Evolutionary conservation across 805 yeast species (phyloP).

Genomic region (Komagataella pseudopastoris): DNA sequence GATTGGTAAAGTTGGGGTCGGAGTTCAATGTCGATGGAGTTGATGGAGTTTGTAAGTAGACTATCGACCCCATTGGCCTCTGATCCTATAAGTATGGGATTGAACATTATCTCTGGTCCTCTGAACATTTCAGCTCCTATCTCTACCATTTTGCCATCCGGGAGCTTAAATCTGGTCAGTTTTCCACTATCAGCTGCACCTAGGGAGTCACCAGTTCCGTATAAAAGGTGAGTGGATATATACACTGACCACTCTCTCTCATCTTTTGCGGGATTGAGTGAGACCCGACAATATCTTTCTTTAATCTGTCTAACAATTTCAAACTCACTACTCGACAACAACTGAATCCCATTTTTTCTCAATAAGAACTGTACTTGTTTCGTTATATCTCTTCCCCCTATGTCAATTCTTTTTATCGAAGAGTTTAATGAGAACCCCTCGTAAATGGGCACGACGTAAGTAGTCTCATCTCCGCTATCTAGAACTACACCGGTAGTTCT

Average conservation of each 20-base stretch:
- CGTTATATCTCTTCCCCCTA: constrained; percentile 83
- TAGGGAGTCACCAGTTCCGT: not conserved
- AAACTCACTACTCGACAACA: constrained; percentile 63
- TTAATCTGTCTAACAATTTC: constrained; percentile 72
- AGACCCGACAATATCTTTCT: constrained; percentile 59
- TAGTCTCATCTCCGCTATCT: constrained; percentile 91
- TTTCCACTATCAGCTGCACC: constrained; percentile 5
- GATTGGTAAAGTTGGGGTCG: constrained; percentile 54
- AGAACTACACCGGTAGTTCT: constrained; percentile 82
- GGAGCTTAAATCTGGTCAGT: constrained; percentile 37
- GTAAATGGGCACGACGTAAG: constrained; percentile 78
- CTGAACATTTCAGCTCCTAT: constrained; percentile 57
- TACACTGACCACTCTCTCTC: constrained; percentile 6
- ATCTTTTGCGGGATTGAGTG: constrained; percentile 24
- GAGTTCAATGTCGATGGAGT: constrained; percentile 67
- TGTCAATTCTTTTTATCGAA: constrained; percentile 58
- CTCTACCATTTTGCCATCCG: constrained; percentile 67
- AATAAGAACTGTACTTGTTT: constrained; percentile 57
- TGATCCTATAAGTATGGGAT: constrained; percentile 66
- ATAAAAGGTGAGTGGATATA: constrained; percentile 1
- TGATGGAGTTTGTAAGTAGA: constrained; percentile 47
- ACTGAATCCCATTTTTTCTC: constrained; percentile 49
- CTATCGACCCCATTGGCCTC: constrained; percentile 63
- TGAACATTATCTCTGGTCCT: constrained; percentile 72
- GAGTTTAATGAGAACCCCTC: constrained; percentile 76